A percentile compares a stretch with the other conserved stretches of the same genome.
Evolutionary conservation across 345 rosid genomes (phyloP).

Genomic region (Kernera saxatilis): DNA sequence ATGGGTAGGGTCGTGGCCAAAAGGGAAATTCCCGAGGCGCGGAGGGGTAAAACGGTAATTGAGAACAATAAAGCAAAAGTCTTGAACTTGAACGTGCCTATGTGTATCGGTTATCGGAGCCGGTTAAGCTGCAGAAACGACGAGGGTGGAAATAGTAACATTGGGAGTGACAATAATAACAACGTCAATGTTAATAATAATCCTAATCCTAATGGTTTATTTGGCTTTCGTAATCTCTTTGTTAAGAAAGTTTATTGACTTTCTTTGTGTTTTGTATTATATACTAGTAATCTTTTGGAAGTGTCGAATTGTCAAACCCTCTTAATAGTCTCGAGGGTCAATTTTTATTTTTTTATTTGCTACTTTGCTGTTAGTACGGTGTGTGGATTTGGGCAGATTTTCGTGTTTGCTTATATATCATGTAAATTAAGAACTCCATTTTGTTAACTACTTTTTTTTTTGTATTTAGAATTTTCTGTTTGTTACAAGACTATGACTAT

Average conservation of each 20-base stretch:
- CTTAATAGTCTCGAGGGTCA: constrained; percentile 16
- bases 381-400: constrained; percentile 16
- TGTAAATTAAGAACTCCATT: constrained; percentile 13
- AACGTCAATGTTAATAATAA: constrained; percentile 1
- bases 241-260: constrained; percentile 54
- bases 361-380: constrained; percentile 23
- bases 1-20: constrained; percentile 7
- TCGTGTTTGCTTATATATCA: constrained; percentile 16
- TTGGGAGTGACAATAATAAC: constrained; percentile 8
- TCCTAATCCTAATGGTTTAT: constrained; percentile 34
- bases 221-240: constrained; percentile 67
- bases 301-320: background rate
- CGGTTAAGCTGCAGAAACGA: constrained; percentile 63
- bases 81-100: constrained; percentile 32
- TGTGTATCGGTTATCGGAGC: constrained; percentile 54
- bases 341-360: background rate
- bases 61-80: constrained; percentile 31
- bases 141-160: constrained; percentile 29
- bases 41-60: constrained; percentile 25
- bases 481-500: too few species aligned
- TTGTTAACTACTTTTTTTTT: too few species aligned
- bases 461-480: too few species aligned
- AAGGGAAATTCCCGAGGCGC: constrained; percentile 22
- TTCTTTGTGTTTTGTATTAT: background rate
- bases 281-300: background rate